A percentile compares a stretch with the other conserved stretches of the same genome.
phyloP scores from a whole-genome alignment of 306 rosid species.

The Casuarina glauca region DNA sequence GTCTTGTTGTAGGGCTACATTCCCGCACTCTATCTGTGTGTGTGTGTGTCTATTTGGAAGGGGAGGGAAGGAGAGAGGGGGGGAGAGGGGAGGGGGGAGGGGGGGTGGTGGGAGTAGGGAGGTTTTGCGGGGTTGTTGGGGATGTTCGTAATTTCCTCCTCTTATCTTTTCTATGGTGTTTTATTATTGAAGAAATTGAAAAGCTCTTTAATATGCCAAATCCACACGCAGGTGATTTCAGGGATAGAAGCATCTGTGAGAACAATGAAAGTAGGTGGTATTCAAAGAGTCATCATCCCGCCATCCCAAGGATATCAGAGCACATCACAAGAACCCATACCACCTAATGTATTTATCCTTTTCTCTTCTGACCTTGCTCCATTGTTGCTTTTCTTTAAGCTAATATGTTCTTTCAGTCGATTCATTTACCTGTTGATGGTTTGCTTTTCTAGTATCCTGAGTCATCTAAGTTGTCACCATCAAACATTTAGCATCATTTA shows the following conservation, averaged over 20 bases:
- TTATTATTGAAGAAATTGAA: neutral
- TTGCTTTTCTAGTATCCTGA: neutral
- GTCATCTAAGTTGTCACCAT: neutral
- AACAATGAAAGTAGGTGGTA: slow-evolving; percentile 87
- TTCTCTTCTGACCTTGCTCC: slow-evolving; percentile 15
- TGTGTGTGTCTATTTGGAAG: neutral
- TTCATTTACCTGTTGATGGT: slow-evolving; percentile 2
- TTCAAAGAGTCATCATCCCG: slow-evolving; percentile 77
- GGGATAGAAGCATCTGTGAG: slow-evolving; percentile 82
- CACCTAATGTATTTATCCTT: slow-evolving; percentile 68
- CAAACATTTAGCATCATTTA: neutral
- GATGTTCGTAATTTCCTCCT: neutral
- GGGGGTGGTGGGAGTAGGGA: too few species aligned
- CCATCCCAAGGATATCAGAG: slow-evolving; percentile 91
- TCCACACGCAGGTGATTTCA: slow-evolving; percentile 59
- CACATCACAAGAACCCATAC: slow-evolving; percentile 88
- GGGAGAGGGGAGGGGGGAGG: too few species aligned
- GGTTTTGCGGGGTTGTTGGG: too few species aligned
- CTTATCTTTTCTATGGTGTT: neutral
- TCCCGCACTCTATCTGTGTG: neutral
- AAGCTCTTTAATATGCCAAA: slow-evolving; percentile 10
- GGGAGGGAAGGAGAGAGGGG: too few species aligned
- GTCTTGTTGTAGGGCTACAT: neutral
- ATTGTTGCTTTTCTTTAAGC: slow-evolving; percentile 14
- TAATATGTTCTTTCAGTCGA: neutral